phyloP scores from a whole-genome alignment of 345 rosid genomes.

The Trapa bicornis region DNA sequence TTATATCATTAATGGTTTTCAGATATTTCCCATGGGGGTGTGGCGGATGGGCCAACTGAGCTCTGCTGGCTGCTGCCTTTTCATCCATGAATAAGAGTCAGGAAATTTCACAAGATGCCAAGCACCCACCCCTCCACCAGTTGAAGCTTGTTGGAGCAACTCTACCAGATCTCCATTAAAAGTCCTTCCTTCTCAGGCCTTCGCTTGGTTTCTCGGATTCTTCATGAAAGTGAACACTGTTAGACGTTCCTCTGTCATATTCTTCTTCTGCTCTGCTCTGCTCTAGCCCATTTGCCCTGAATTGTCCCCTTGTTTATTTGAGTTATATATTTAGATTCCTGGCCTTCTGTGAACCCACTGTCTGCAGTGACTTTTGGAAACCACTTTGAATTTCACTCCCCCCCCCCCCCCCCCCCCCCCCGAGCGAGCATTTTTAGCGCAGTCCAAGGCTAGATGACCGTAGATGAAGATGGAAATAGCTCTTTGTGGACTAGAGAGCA shows the following conservation, averaged over 20 bases:
- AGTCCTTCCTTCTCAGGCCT: background rate
- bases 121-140: background rate
- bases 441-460: conserved; percentile 23
- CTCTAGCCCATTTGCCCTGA: background rate
- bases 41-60: background rate
- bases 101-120: background rate
- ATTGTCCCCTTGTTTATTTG: background rate
- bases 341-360: too few relatives aligned
- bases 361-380: too few relatives aligned
- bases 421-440: background rate
- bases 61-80: conserved; percentile 1
- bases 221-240: background rate
- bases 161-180: background rate
- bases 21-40: background rate
- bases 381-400: background rate
- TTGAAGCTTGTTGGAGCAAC: too few relatives aligned
- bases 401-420: too few relatives aligned
- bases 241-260: background rate
- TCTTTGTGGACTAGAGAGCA: conserved; percentile 77
- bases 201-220: background rate
- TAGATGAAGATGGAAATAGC: conserved; percentile 52
- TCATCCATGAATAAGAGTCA: background rate
- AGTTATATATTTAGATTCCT: too few relatives aligned
- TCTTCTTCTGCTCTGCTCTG: background rate
- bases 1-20: background rate